Conservation (phyloP, 352 stramenopile genomes). For the Phytopythium ostracodes region DNA sequence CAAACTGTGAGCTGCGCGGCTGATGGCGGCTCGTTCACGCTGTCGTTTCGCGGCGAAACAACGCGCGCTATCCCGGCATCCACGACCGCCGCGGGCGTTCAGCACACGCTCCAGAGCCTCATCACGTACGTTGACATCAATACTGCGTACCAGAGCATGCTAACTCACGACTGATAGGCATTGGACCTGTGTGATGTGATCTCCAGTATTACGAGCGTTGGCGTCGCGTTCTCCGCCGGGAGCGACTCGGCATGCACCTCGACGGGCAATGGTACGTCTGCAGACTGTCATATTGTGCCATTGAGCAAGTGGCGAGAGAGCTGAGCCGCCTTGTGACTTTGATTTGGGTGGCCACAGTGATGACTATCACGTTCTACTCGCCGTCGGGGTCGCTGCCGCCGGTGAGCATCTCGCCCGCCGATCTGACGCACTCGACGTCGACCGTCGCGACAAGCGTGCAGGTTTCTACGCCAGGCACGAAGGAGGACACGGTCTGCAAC, state of each 20-base stretch:
- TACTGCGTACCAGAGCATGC: background rate
- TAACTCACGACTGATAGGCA: background rate
- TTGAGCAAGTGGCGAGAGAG: background rate
- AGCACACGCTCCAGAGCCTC: slow-evolving; percentile 46
- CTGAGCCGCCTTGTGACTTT: too few relatives aligned
- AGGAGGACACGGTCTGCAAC: slow-evolving; percentile 72
- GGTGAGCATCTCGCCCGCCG: slow-evolving; percentile 25
- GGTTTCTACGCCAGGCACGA: slow-evolving; percentile 37
- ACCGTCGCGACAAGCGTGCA: slow-evolving; percentile 25
- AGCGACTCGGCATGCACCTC: slow-evolving; percentile 29
- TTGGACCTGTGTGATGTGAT: background rate
- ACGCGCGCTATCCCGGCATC: slow-evolving; percentile 33
- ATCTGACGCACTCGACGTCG: slow-evolving; percentile 33
- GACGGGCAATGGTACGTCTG: slow-evolving; percentile 30
- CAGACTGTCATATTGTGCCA: background rate
- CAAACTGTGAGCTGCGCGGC: slow-evolving; percentile 70
- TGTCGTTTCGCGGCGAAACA: slow-evolving; percentile 75
- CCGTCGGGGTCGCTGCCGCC: slow-evolving; percentile 57
- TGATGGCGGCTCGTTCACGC: slow-evolving; percentile 62
- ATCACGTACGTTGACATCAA: slow-evolving; percentile 30
- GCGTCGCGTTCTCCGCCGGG: slow-evolving; percentile 34
- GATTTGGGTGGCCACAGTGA: slow-evolving; percentile 12
- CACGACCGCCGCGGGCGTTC: slow-evolving; percentile 20
- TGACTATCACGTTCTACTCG: slow-evolving; percentile 56
- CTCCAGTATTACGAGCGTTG: slow-evolving; percentile 47